A percentile compares a stretch with the other conserved stretches of the same genome.
Conservation (phyloP, 2,329 filamentous ascomycete genomes). For the Fusarium sp. region DNA sequence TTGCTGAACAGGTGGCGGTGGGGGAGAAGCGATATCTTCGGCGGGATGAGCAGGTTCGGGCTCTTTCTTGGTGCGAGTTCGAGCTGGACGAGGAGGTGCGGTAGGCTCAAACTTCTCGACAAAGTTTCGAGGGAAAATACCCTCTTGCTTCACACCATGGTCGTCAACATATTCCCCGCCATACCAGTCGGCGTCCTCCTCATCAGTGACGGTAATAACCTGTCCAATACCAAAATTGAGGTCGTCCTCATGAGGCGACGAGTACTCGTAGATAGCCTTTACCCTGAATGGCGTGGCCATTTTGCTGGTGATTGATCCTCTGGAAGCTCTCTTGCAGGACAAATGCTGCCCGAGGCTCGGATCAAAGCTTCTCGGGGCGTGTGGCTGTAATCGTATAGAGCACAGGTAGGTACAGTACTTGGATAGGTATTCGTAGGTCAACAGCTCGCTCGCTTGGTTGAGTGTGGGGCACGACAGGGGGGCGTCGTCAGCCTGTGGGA, state of each 20-base stretch:
- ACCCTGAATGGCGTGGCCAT: conserved; percentile 91
- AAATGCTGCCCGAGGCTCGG: conserved; percentile 49
- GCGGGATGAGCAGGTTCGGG: conserved; percentile 54
- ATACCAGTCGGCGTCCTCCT: conserved; percentile 96
- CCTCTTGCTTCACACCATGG: conserved; percentile 79
- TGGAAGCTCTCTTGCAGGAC: conserved; percentile 48
- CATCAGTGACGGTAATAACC: conserved; percentile 92
- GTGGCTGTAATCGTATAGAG: conserved; percentile 42
- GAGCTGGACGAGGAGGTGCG: conserved; percentile 85
- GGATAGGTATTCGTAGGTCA: conserved; percentile 39
- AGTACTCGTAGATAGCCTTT: conserved; percentile 95
- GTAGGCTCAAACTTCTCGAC: conserved; percentile 96
- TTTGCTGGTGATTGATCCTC: conserved; percentile 54
- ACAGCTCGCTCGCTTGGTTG: conserved; percentile 47
- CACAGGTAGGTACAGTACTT: conserved; percentile 30
- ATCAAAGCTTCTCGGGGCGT: conserved; percentile 46
- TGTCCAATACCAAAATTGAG: conserved; percentile 87
- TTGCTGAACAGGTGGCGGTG: conserved; percentile 51
- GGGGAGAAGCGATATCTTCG: conserved; percentile 54
- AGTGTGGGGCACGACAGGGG: conserved; percentile 51
- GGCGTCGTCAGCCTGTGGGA: conserved; percentile 50
- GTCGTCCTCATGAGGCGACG: conserved; percentile 93
- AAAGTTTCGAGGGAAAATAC: conserved; percentile 96
- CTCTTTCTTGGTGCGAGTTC: conserved; percentile 77
- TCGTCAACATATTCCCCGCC: conserved; percentile 87